Evolutionary conservation across 2,329 filamentous ascomycete species (phyloP).

Genomic region (Verticillium isaacii): DNA sequence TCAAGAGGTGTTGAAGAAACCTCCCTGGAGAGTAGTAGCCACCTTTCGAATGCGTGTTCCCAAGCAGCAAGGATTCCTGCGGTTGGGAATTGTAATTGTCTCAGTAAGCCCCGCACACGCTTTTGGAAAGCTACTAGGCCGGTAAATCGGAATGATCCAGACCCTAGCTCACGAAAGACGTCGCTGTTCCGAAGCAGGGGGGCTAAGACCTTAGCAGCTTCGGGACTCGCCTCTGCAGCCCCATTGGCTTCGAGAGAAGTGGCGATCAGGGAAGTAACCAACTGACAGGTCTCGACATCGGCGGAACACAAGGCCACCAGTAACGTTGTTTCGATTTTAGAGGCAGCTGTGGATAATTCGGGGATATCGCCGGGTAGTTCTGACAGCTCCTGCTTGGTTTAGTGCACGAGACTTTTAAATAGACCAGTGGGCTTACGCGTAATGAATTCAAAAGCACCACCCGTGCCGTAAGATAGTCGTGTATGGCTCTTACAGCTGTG

Average conservation of each 20-base stretch:
- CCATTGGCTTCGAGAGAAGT: constrained; percentile 58
- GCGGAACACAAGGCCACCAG: constrained; percentile 61
- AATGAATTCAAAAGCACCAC: constrained; percentile 46
- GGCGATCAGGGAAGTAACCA: constrained; percentile 57
- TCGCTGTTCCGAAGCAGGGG: constrained; percentile 56
- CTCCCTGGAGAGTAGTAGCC: constrained; percentile 60
- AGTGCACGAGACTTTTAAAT: background rate
- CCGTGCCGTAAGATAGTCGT: constrained; percentile 52
- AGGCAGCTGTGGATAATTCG: constrained; percentile 47
- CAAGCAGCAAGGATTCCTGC: constrained; percentile 64
- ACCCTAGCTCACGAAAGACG: constrained; percentile 58
- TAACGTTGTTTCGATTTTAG: constrained; percentile 57
- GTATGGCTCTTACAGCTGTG: constrained; percentile 41
- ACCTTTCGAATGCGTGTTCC: constrained; percentile 61
- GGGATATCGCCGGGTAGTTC: constrained; percentile 49
- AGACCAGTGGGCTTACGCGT: constrained; percentile 30
- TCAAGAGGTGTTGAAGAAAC: constrained; percentile 50
- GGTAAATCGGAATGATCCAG: constrained; percentile 60
- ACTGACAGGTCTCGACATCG: constrained; percentile 60
- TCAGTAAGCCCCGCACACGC: constrained; percentile 53
- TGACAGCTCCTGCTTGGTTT: constrained; percentile 43
- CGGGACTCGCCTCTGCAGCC: constrained; percentile 46
- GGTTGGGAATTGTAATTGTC: constrained; percentile 57
- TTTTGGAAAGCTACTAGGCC: constrained; percentile 68
- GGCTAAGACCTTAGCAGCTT: constrained; percentile 43